Percentiles rank a stretch among this genome's conserved stretches.
Conservation (phyloP, 495 filamentous ascomycete genomes). For the Evernia prunastri region DNA sequence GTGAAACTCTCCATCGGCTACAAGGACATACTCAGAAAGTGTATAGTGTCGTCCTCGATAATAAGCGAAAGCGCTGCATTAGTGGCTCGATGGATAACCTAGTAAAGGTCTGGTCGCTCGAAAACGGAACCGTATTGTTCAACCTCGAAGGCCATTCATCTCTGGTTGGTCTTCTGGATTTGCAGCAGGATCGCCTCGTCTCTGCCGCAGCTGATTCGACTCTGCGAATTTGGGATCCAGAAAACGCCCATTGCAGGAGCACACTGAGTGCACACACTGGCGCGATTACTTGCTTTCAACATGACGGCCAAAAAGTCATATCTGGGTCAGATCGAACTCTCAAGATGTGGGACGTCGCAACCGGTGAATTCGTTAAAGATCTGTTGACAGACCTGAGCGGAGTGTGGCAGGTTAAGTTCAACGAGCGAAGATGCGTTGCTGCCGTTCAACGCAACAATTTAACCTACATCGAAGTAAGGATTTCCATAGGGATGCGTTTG, state of each 20-base stretch:
- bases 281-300: slow-evolving; percentile 98
- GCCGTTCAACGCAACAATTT: slow-evolving; percentile 87
- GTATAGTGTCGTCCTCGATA: slow-evolving; percentile 94
- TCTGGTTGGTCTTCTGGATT: slow-evolving; percentile 84
- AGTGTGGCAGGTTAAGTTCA: slow-evolving; percentile 98
- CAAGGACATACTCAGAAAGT: slow-evolving; percentile 89
- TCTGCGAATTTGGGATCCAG: slow-evolving; percentile 94
- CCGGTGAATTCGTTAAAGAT: slow-evolving; percentile 87
- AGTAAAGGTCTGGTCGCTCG: slow-evolving; percentile 98
- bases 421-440: slow-evolving; percentile 90
- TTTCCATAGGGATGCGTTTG: not conserved
- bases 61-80: slow-evolving; percentile 88
- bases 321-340: slow-evolving; percentile 91
- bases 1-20: slow-evolving; percentile 81
- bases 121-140: slow-evolving; percentile 75
- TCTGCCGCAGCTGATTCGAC: slow-evolving; percentile 95
- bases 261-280: slow-evolving; percentile 88
- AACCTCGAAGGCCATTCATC: slow-evolving; percentile 93
- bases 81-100: slow-evolving; percentile 97
- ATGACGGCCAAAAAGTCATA: slow-evolving; percentile 94
- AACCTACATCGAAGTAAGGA: slow-evolving; percentile 91
- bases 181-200: slow-evolving; percentile 81
- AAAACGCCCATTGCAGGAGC: slow-evolving; percentile 83
- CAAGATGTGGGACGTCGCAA: slow-evolving; percentile 98
- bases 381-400: slow-evolving; percentile 91